Evolutionary conservation across 345 rosid species (phyloP).

Genomic region (Lenwebbia sp.): DNA sequence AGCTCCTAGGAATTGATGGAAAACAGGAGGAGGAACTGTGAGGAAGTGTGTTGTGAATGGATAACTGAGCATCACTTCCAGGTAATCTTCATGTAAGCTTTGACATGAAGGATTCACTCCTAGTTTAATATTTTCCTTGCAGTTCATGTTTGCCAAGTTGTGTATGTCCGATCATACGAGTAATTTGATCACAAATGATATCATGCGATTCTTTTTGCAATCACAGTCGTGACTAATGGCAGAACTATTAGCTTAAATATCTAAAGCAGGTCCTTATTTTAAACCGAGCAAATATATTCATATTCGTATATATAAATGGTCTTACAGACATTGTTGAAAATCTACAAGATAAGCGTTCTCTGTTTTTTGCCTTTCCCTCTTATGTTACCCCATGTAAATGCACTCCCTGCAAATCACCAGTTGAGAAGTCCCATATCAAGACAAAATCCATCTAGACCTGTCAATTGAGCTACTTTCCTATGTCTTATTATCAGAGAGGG

Average conservation of each 20-base stretch:
- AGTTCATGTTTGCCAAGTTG: background rate
- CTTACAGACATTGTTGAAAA: background rate
- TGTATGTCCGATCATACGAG: background rate
- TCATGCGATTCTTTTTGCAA: background rate
- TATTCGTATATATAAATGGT: background rate
- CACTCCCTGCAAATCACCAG: background rate
- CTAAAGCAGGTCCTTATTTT: background rate
- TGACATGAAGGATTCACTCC: background rate
- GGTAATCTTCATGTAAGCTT: background rate
- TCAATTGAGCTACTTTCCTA: background rate
- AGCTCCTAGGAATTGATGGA: conserved; percentile 46
- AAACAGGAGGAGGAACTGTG: background rate
- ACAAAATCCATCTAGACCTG: background rate
- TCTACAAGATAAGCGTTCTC: background rate
- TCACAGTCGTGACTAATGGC: background rate
- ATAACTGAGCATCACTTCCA: background rate
- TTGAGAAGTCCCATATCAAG: background rate
- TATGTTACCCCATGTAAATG: background rate
- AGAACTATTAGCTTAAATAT: background rate
- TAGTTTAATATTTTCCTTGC: background rate
- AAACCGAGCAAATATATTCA: background rate
- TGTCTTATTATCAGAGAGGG: background rate
- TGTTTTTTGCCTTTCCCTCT: background rate
- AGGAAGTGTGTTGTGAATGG: background rate
- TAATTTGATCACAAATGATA: background rate